These are phyloP conservation scores for Aotearoamyces nothofagi DNA, from an alignment of 2,329 filamentous ascomycete species.

Conservation along the genomic window DNA sequence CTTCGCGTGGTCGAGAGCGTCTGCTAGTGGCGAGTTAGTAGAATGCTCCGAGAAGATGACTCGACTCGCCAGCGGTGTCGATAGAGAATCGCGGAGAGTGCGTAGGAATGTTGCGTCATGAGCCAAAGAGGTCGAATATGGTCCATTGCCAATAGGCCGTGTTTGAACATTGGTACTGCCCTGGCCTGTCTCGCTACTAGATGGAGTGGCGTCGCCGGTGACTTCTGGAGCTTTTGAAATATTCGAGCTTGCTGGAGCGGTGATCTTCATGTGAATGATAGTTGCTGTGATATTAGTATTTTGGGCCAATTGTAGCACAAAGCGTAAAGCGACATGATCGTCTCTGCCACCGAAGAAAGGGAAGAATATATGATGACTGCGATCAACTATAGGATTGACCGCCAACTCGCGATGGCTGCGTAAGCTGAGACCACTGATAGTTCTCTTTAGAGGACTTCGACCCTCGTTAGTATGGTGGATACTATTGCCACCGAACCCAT, in stretches of 20 bases:
- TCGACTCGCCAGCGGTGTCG: slow-evolving; percentile 31
- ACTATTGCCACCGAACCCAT: slow-evolving; percentile 39
- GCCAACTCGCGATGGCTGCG: slow-evolving; percentile 41
- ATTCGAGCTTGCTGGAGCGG: slow-evolving; percentile 1
- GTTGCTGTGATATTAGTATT: slow-evolving; percentile 69
- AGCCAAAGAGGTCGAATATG: too few relatives aligned
- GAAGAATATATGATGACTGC: slow-evolving; percentile 71
- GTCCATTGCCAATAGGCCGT: too few relatives aligned
- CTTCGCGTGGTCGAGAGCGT: slow-evolving; percentile 33
- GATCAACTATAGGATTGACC: slow-evolving; percentile 43
- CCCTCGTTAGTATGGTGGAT: slow-evolving; percentile 23
- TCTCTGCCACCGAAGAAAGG: slow-evolving; percentile 78
- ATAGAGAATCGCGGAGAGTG: slow-evolving; percentile 37
- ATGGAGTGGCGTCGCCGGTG: slow-evolving; percentile 2
- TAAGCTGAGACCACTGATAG: slow-evolving; percentile 41
- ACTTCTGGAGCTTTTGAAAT: slow-evolving; percentile 7
- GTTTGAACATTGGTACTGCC: slow-evolving; percentile 8
- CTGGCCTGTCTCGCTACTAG: slow-evolving; percentile 1
- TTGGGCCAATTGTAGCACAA: slow-evolving; percentile 72
- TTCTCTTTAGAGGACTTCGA: slow-evolving; percentile 27
- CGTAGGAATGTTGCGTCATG: slow-evolving; percentile 34
- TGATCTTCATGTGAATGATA: slow-evolving; percentile 44
- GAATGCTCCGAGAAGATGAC: slow-evolving; percentile 41
- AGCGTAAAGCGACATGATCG: slow-evolving; percentile 62
- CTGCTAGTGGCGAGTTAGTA: slow-evolving; percentile 23